A percentile compares a stretch with the other conserved stretches of the same genome.
phyloP scores from a whole-genome alignment of 2,329 filamentous ascomycete species.

The Endoconidiophora laricicola region DNA sequence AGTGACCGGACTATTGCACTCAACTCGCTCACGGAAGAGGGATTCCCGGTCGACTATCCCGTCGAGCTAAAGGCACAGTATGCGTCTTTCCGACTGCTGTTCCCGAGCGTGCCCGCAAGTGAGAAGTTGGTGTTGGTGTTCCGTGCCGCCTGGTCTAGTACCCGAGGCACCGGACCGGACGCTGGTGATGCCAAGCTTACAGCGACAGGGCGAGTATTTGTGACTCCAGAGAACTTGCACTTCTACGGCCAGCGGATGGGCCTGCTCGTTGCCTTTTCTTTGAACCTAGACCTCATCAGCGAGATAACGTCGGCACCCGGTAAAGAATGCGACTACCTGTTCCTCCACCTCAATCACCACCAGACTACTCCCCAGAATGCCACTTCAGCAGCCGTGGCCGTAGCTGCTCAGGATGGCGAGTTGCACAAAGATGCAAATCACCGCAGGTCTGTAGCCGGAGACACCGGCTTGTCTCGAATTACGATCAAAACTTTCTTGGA shows the following conservation, averaged over 20 bases:
- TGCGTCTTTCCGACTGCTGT: constrained; percentile 81
- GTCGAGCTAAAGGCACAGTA: constrained; percentile 70
- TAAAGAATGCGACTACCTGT: constrained; percentile 83
- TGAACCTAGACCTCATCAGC: constrained; percentile 58
- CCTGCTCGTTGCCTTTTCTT: constrained; percentile 65
- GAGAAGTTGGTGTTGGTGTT: constrained; percentile 87
- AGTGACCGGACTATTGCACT: constrained; percentile 1
- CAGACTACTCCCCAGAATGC: not conserved
- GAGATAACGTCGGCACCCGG: constrained; percentile 84
- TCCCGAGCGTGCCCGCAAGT: constrained; percentile 58
- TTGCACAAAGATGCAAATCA: not conserved
- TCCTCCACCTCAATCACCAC: constrained; percentile 40
- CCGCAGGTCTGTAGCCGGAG: not conserved
- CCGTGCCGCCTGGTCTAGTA: constrained; percentile 63
- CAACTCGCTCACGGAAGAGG: constrained; percentile 23
- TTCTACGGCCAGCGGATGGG: constrained; percentile 95
- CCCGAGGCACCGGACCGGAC: constrained; percentile 25
- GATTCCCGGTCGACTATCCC: constrained; percentile 63
- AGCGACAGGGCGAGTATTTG: constrained; percentile 61
- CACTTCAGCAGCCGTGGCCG: not conserved
- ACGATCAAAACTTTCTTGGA: constrained; percentile 90
- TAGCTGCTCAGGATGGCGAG: not conserved
- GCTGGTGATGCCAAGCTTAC: constrained; percentile 25
- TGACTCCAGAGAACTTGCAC: constrained; percentile 75
- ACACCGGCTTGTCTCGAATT: constrained; percentile 50